Conservation (phyloP, 2,329 filamentous ascomycete genomes). For the Dactylonectria macrodidyma region DNA sequence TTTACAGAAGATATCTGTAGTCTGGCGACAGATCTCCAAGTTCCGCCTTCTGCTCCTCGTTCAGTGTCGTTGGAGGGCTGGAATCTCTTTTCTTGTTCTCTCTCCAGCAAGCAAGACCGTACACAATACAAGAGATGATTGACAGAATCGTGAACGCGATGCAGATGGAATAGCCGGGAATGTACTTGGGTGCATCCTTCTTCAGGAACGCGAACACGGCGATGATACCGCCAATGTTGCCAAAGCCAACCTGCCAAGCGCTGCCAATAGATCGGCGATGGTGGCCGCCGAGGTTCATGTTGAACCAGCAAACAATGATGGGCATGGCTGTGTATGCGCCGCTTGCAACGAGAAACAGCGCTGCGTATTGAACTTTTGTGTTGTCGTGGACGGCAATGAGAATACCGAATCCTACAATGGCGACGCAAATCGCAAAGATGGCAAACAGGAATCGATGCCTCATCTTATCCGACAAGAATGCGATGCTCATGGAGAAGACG, state of each 20-base stretch:
- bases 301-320: constrained; percentile 86
- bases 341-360: constrained; percentile 85
- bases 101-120: constrained; percentile 69
- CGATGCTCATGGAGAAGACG: constrained; percentile 82
- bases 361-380: constrained; percentile 78
- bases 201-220: constrained; percentile 79
- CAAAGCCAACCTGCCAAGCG: constrained; percentile 85
- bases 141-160: constrained; percentile 81
- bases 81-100: constrained; percentile 74
- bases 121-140: constrained; percentile 71
- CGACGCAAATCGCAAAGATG: constrained; percentile 76
- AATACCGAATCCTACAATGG: constrained; percentile 82
- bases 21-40: constrained; percentile 72
- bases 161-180: constrained; percentile 82
- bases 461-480: constrained; percentile 78
- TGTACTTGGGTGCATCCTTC: constrained; percentile 78
- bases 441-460: constrained; percentile 84
- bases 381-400: constrained; percentile 81
- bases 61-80: constrained; percentile 61
- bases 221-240: constrained; percentile 85
- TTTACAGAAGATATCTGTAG: constrained; percentile 71
- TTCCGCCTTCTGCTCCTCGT: constrained; percentile 74
- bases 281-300: constrained; percentile 84
- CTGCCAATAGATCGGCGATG: constrained; percentile 78
- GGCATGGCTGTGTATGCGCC: constrained; percentile 92